Base-by-base conservation (phyloP, 352 stramenopile species). In the Globisporangium radiosum region DNA sequence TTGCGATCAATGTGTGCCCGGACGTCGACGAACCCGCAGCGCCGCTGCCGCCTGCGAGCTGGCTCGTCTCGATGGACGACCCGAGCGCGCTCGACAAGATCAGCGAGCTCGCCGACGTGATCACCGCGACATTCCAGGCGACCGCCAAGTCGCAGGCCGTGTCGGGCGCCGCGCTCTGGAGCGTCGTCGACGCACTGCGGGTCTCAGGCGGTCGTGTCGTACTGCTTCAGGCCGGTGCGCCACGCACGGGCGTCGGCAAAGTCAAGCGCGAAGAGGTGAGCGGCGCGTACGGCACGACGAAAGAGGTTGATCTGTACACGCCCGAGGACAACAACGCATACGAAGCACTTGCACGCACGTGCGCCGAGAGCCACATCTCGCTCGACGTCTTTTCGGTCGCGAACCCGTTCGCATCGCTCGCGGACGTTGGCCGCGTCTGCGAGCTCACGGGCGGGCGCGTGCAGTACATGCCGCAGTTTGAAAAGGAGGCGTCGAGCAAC, bases 401-500 rank as follows among this genome's bases (percentile, higher is more conserved):
- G 9, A 94, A 93, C 62, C 72, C 85, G 44, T 93, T 92, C 59
- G 78, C 83, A 13, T 93, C 88, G 45, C 67, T 94, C 25, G 85
- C 85, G 10, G 85, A 94, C 54, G 75, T 92, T 33, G 82, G 80
- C 17, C 85, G 85, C 44, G 76, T 92, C 10, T 89, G 82, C 59
- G 85, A 94, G 54, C 64, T 95, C 60, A 97, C 87, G 33, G 88
- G 87, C 54, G 88, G 87, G 14, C 84, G 85, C 42, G 85, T 94
- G 19, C 71, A 83, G 53, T 92, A 94, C 73, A 82, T 96, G 69
- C 87, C 85, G 36, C 79, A 94, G 60, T 92, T 94, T 55, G 81
- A 92, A 59, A 94, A 90, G 61, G 85, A 94, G 56, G 78, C 80
- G 60, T 80, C 75, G 47, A 90, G 82, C 70, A 90, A 92, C 65